Percentiles rank a stretch among this genome's conserved stretches.
phyloP scores from a whole-genome alignment of 495 filamentous ascomycete genomes.

The Trichoderma erinaceum region DNA sequence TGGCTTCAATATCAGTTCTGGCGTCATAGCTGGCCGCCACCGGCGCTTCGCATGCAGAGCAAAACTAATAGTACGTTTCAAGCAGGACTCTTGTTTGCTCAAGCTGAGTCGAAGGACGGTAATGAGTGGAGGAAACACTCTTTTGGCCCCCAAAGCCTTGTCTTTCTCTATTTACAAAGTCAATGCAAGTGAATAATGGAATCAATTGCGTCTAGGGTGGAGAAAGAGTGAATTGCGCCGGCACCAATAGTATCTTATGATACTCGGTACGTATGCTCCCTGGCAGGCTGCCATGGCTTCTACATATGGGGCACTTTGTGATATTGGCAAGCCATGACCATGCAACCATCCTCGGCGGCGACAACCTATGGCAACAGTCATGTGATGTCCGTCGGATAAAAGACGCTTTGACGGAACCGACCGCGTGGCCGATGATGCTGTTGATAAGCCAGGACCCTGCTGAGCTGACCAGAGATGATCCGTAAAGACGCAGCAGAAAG shows the following conservation, averaged over 20 bases:
- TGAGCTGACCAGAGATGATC: not conserved
- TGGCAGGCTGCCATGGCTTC: not conserved
- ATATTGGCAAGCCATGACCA: not conserved
- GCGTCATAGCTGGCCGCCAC: conserved; percentile 3
- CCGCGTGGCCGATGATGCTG: not conserved
- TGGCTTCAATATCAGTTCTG: not conserved
- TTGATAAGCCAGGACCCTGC: not conserved
- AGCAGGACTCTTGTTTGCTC: not conserved
- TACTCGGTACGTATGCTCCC: not conserved
- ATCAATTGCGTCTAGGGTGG: not conserved
- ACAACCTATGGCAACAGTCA: not conserved
- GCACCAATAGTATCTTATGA: no score
- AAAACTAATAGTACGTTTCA: not conserved
- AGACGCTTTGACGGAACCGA: not conserved
- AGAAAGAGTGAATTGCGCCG: no score
- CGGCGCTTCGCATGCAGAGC: conserved; percentile 3
- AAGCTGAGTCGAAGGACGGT: not conserved
- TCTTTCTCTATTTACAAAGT: not conserved
- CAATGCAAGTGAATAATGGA: not conserved
- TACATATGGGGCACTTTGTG: not conserved
- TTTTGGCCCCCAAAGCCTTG: conserved; percentile 11
- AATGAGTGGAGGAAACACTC: not conserved
- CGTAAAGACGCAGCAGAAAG: not conserved
- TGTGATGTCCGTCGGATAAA: not conserved
- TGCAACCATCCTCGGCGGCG: not conserved